These are phyloP conservation scores for Suhomyces terraborum DNA, from an alignment of 1,139 yeast species.

Conservation along the genomic window DNA sequence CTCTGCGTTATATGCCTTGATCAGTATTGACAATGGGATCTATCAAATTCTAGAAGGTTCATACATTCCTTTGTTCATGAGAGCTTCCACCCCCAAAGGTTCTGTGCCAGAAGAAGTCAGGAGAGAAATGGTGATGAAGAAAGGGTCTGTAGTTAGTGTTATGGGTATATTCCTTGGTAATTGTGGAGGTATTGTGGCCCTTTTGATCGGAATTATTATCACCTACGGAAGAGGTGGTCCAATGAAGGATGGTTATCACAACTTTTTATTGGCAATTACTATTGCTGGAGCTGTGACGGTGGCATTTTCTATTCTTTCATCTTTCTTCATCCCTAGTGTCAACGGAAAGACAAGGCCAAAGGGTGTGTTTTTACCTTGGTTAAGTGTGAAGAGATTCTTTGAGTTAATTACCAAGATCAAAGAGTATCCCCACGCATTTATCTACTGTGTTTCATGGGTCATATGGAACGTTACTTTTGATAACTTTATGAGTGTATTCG, in stretches of 20 bases:
- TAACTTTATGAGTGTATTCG: slow-evolving; percentile 41
- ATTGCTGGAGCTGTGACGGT: slow-evolving; percentile 44
- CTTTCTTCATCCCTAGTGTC: slow-evolving; percentile 37
- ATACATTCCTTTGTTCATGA: slow-evolving; percentile 47
- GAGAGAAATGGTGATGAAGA: slow-evolving; percentile 28
- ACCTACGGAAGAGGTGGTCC: slow-evolving; percentile 34
- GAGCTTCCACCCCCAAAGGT: slow-evolving; percentile 25
- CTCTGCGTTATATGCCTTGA: slow-evolving; percentile 36
- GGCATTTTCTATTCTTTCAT: slow-evolving; percentile 29
- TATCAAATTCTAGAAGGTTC: slow-evolving; percentile 47
- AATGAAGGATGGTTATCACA: slow-evolving; percentile 33
- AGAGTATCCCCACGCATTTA: slow-evolving; percentile 40
- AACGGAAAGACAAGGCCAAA: slow-evolving; percentile 31
- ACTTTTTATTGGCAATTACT: slow-evolving; percentile 42
- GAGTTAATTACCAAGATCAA: slow-evolving; percentile 28
- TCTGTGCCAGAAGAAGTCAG: slow-evolving; percentile 29
- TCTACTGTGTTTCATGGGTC: slow-evolving; percentile 46
- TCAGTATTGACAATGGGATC: slow-evolving; percentile 33
- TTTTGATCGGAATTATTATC: slow-evolving; percentile 44
- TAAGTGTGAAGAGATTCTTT: slow-evolving; percentile 32
- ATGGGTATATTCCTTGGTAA: slow-evolving; percentile 43
- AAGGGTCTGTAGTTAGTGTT: slow-evolving; percentile 43
- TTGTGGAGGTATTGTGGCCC: slow-evolving; percentile 44
- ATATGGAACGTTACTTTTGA: slow-evolving; percentile 45
- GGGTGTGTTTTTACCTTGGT: slow-evolving; percentile 25